These are phyloP conservation scores for Clonostachys byssicola DNA, from an alignment of 2,329 filamentous ascomycete genomes.

Conservation along the genomic window DNA sequence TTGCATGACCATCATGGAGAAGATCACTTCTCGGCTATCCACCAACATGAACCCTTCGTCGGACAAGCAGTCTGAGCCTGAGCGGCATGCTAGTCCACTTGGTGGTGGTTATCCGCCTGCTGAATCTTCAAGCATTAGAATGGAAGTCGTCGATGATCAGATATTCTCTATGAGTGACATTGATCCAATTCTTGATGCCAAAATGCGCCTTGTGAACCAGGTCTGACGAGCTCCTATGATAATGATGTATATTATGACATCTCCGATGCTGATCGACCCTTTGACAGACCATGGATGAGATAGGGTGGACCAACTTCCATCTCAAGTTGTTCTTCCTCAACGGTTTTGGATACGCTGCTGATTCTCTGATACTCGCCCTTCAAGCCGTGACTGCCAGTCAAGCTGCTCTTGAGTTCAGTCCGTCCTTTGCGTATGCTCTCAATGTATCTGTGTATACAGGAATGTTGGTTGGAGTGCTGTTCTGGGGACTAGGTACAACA, in stretches of 20 bases:
- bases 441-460: slow-evolving; percentile 11
- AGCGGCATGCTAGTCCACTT: no score
- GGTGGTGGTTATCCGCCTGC: no score
- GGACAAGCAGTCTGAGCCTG: no score
- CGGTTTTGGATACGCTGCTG: slow-evolving; percentile 56
- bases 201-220: slow-evolving; percentile 68
- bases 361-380: slow-evolving; percentile 48
- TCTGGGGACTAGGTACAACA: slow-evolving; percentile 45
- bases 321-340: slow-evolving; percentile 56
- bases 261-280: no score
- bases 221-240: slow-evolving; percentile 25
- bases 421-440: slow-evolving; percentile 21
- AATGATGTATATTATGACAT: no score
- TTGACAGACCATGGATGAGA: no score
- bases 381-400: slow-evolving; percentile 53
- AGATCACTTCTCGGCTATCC: no score
- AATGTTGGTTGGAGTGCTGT: slow-evolving; percentile 47
- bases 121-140: no score
- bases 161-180: slow-evolving; percentile 23
- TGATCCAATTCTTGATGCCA: slow-evolving; percentile 58
- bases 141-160: no score
- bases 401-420: slow-evolving; percentile 39
- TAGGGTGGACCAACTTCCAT: slow-evolving; percentile 19
- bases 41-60: no score
- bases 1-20: no score